Percentiles rank a stretch among this genome's conserved stretches.
Conservation (phyloP, 164 flowering plant species). For the Nymphaea colorata region DNA sequence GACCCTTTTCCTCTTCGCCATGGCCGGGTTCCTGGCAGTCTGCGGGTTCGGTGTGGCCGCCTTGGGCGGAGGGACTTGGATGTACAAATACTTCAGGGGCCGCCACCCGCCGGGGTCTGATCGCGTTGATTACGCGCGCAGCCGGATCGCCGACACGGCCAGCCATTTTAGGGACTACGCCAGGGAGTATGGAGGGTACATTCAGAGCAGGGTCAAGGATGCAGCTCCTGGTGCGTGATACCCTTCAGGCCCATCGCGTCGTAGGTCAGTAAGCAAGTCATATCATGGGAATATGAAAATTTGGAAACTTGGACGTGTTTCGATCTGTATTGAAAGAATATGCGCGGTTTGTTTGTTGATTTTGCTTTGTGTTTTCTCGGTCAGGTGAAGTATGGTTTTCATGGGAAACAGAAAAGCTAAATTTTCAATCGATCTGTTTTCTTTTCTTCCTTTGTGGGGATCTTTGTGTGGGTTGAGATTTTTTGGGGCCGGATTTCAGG, state of each 20-base stretch:
- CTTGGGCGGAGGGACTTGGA: slow-evolving; percentile 46
- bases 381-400: too few relatives aligned
- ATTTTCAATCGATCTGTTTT: too few relatives aligned
- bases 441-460: too few relatives aligned
- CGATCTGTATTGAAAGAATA: too few relatives aligned
- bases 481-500: too few relatives aligned
- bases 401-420: too few relatives aligned
- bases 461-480: too few relatives aligned
- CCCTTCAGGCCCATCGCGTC: neutral
- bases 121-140: slow-evolving; percentile 58
- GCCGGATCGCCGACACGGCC: slow-evolving; percentile 75
- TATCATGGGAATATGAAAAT: too few relatives aligned
- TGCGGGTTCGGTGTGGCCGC: slow-evolving; percentile 33
- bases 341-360: too few relatives aligned
- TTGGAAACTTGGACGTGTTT: too few relatives aligned
- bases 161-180: slow-evolving; percentile 70
- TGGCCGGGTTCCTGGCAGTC: slow-evolving; percentile 30
- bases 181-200: slow-evolving; percentile 72
- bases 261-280: too few relatives aligned
- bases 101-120: slow-evolving; percentile 56
- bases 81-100: slow-evolving; percentile 52
- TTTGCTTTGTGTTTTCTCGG: too few relatives aligned
- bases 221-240: slow-evolving; percentile 85
- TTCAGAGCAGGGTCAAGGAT: slow-evolving; percentile 67
- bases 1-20: slow-evolving; percentile 25